Evolutionary conservation across 257 asterid genomes (phyloP), one percentile per base, ranked within the genome.

Genomic region (Salvia rosmarinus): DNA sequence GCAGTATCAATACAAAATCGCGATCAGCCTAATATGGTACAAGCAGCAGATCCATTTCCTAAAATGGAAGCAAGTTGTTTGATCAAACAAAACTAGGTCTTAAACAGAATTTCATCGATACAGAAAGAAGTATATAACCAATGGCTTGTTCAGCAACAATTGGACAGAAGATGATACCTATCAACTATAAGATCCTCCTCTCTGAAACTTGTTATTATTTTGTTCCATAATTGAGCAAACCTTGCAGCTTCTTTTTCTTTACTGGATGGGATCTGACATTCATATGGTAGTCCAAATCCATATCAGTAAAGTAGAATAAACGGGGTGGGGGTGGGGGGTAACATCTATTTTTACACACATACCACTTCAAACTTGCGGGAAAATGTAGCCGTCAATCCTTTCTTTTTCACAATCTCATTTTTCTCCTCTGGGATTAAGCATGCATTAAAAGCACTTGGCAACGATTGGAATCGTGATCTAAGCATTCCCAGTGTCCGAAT

Each of bases 1-100:
- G n/a, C n/a, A n/a, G 99, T 77, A 80, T 90, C 72, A 95, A 85
- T 74, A 85, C 95, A 83, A 95, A 74, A 74, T 91, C 95, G 68
- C 96, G 98, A 79, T 95, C 97, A 71, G 98, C 98, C 98, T 97
- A 95, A 80, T 95, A 95, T 21, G 99, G 99, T 77, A 95, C 99
- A 76, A 95, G 96, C 87, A 95, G 82, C 78, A 95, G 87, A 80
- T 95, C 95, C 99, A 91, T 95, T 83, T 95, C 98, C 99, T 95
- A 77, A 25, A 62, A 75, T 79, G 44, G 63, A 75, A 74, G 59
- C 67, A 84, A 49, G 55, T 44, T 63, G 39, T 73, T 58, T 74
- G 60, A 56, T 60, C 56, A 61, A 59, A 66, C 42, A 43, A n/a
- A 39, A 69, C 52, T 13, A 16, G 47, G 9, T 16, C 10, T 34